phyloP scores from a whole-genome alignment of 169 alveolate species.

The Amoebophrya sp. region DNA sequence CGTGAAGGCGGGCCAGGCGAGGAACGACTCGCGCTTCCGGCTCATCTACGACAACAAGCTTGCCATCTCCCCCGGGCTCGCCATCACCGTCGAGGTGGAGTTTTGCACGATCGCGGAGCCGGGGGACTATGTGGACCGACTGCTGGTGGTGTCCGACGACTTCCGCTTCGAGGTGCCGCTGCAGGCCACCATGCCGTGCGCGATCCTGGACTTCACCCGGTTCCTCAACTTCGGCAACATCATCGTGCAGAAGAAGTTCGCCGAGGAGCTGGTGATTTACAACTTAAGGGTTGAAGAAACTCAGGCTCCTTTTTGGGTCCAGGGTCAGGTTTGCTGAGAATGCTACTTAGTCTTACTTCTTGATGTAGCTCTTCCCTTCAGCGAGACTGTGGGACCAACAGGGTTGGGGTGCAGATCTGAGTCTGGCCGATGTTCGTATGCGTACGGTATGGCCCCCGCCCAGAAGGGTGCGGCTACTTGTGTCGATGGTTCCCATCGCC shows the following conservation, averaged over 20 bases:
- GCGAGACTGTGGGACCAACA: too few species aligned
- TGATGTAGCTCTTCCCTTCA: too few species aligned
- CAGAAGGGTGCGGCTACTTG: too few species aligned
- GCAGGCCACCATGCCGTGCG: slow-evolving; percentile 1
- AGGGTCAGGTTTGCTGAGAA: too few species aligned
- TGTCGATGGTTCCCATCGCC: too few species aligned
- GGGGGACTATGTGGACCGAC: not conserved
- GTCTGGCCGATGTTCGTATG: too few species aligned
- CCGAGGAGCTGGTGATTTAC: not conserved
- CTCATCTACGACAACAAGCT: slow-evolving; percentile 3
- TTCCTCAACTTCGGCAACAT: not conserved
- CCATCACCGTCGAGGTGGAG: not conserved
- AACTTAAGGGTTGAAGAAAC: too few species aligned
- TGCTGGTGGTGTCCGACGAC: not conserved
- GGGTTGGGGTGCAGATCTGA: too few species aligned
- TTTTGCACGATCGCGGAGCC: not conserved
- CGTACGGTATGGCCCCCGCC: too few species aligned
- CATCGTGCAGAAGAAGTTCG: not conserved
- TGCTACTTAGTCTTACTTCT: too few species aligned
- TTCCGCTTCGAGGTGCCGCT: not conserved
- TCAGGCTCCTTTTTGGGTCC: too few species aligned
- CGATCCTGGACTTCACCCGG: not conserved
- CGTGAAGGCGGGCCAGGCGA: not conserved
- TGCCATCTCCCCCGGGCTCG: not conserved
- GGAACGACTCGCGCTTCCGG: not conserved